Evolutionary conservation across 208 protist species (phyloP), one percentile per base, ranked within the genome.

Genomic region (Leptomonas seymouri): DNA sequence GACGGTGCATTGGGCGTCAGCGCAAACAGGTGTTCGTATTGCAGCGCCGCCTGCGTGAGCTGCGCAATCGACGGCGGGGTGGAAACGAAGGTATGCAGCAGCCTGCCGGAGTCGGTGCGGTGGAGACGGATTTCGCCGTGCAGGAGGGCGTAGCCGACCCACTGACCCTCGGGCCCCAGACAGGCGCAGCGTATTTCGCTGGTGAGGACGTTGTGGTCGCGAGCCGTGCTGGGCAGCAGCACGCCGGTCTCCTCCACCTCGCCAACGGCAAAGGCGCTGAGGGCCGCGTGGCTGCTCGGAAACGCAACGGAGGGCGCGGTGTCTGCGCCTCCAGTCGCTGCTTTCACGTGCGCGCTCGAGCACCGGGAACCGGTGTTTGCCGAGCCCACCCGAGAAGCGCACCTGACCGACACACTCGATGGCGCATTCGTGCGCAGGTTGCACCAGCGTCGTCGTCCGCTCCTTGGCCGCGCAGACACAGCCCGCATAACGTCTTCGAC

Each of bases 51-150:
- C 30, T 74, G 56, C 20, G 90, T 53, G n/a, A 94, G 80, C 54
- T 91, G 78, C 30, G 86, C 78, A 3, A 77, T 71, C 21, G 84
- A 86, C 11, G 88, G 88, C 9, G 85, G 78, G 3, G 78, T 81
- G 23, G 85, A 89, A 53, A 90, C 58, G 82, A 85, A 82, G n/a
- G 88, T 94, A 58, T 90, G 87, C 58, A 88, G 62, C 28, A 94
- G 62, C 18, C 84, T 78, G 18, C 88, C 88, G 5, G 81, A 89
- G 62, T 94, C 84, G 30, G 59, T 86, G 63, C 84, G 85, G 69
- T 94, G 88, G 21, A 90, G 58, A 31, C 88, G 88, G 50, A 94
- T 86, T 44, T 94, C 88, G 20, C 88, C 88, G 39, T 80, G 83
- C 20, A 65, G 67, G 23, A 94, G 78, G 12, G 85, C 85, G 79